These are phyloP conservation scores for Phalaenopsis equestris DNA, from an alignment of 106 monocot genomes.

Conservation along the genomic window DNA sequence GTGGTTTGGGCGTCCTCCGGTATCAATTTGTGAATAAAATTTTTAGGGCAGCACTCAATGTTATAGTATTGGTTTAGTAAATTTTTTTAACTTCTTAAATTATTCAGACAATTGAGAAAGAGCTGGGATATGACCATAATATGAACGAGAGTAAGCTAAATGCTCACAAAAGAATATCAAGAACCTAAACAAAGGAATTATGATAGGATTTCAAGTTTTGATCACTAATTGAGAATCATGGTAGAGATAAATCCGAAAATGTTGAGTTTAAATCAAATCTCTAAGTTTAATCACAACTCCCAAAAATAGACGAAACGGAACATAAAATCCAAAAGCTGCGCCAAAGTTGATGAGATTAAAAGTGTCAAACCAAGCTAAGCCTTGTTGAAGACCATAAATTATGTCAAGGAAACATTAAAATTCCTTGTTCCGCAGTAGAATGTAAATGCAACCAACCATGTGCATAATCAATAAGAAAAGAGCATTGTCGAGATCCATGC, in stretches of 20 bases:
- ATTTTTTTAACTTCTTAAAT: background rate
- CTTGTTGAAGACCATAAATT: background rate
- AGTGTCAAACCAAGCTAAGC: background rate
- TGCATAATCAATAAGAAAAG: background rate
- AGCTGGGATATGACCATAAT: background rate
- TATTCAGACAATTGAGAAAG: background rate
- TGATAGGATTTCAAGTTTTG: background rate
- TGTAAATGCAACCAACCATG: background rate
- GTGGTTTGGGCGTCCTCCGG: too few relatives aligned
- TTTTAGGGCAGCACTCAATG: background rate
- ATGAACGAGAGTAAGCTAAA: background rate
- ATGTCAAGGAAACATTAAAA: background rate
- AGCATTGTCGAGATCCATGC: background rate
- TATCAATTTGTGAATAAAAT: background rate
- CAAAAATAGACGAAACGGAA: background rate
- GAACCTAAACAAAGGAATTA: too few relatives aligned
- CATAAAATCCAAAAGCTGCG: background rate
- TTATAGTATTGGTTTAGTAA: background rate
- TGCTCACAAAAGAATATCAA: too few relatives aligned
- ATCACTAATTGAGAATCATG: background rate
- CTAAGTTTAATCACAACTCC: background rate
- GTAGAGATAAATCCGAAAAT: background rate
- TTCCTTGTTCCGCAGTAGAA: background rate
- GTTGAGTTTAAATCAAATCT: background rate
- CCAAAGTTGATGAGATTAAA: background rate